phyloP scores from a whole-genome alignment of 2,329 filamentous ascomycete genomes.

The Talaromyces sp. region DNA sequence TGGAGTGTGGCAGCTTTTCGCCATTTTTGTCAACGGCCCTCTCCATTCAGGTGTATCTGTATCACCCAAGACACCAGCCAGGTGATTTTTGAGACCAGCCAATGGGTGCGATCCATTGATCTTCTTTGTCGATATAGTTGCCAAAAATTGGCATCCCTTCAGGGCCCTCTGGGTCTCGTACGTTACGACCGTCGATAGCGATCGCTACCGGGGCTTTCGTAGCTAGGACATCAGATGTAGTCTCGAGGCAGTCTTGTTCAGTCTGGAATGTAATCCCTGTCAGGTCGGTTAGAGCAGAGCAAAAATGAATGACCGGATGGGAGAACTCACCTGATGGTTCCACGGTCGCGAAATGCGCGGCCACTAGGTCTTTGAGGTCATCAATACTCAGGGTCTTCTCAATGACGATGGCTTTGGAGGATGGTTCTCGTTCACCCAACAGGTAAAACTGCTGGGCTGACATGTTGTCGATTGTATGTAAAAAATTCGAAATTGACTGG shows the following conservation, averaged over 20 bases:
- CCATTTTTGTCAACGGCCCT: constrained; percentile 51
- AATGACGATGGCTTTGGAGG: constrained; percentile 23
- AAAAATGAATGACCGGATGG: neutral
- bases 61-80: constrained; percentile 35
- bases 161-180: constrained; percentile 18
- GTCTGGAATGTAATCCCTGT: constrained; percentile 27
- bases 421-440: constrained; percentile 23
- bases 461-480: too few relatives aligned
- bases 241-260: neutral
- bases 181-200: constrained; percentile 15
- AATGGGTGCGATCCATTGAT: constrained; percentile 44
- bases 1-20: constrained; percentile 22
- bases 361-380: constrained; percentile 25
- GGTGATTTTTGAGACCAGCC: constrained; percentile 26
- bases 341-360: constrained; percentile 35
- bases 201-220: constrained; percentile 12
- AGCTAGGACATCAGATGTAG: constrained; percentile 18
- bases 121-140: constrained; percentile 58
- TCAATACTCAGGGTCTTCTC: constrained; percentile 23
- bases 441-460: constrained; percentile 22
- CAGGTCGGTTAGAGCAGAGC: neutral
- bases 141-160: constrained; percentile 46
- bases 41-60: constrained; percentile 37
- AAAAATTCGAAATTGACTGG: too few relatives aligned
- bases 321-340: constrained; percentile 28